A percentile compares a stretch with the other conserved stretches of the same genome.
Conservation (phyloP, 1,284 basidiomycete species). For the Earliella scabrosa region DNA sequence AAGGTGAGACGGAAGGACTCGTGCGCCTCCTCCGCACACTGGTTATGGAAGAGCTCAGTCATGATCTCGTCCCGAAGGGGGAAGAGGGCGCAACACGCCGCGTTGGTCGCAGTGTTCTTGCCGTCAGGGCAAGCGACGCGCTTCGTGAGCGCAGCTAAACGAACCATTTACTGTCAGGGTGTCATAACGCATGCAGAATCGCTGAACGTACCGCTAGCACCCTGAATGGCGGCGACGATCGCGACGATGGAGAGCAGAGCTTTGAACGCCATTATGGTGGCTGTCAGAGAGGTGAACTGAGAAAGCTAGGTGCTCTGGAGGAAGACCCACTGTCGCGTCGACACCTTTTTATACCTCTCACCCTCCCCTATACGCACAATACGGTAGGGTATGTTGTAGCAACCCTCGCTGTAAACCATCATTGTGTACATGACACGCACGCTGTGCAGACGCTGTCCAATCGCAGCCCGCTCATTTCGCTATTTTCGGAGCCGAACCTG, state of each 20-base stretch:
- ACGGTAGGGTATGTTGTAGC: too few species aligned
- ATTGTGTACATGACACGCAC: too few species aligned
- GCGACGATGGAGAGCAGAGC: constrained; percentile 3
- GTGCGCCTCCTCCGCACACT: constrained; percentile 1
- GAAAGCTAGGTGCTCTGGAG: neutral
- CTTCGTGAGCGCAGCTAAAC: constrained; percentile 15
- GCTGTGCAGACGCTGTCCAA: too few species aligned
- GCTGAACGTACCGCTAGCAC: neutral
- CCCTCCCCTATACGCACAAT: too few species aligned
- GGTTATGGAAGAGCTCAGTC: neutral
- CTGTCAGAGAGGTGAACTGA: neutral
- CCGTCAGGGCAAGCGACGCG: constrained; percentile 23
- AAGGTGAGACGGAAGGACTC: constrained; percentile 4
- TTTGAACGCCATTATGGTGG: neutral
- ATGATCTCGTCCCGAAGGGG: constrained; percentile 18
- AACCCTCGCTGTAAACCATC: too few species aligned
- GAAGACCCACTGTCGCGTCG: too few species aligned
- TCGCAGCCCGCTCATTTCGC: too few species aligned
- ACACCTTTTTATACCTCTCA: neutral
- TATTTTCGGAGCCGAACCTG: too few species aligned
- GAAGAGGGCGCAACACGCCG: constrained; percentile 39
- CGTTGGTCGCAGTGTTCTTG: constrained; percentile 35
- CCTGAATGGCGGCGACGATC: neutral
- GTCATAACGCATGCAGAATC: too few species aligned
- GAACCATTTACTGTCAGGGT: too few species aligned